A percentile compares a stretch with the other conserved stretches of the same genome.
These are phyloP conservation scores for Gastrolobium bilobum DNA, from an alignment of 306 rosid species.

Conservation along the genomic window DNA sequence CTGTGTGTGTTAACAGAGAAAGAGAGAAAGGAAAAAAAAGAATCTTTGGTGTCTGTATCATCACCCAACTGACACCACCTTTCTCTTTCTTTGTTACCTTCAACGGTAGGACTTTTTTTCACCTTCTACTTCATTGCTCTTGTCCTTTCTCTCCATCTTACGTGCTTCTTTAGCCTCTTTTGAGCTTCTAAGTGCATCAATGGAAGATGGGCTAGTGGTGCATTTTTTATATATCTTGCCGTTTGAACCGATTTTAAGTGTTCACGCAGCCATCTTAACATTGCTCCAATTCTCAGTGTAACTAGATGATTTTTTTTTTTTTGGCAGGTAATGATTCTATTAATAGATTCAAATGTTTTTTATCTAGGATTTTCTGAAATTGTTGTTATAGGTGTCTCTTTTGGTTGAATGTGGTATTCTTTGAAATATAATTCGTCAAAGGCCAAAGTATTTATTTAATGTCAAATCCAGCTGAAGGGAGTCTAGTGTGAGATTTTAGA, in stretches of 20 bases:
- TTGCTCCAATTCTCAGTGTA: slow-evolving; percentile 43
- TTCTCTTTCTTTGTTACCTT: slow-evolving; percentile 28
- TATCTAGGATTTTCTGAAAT: slow-evolving; percentile 42
- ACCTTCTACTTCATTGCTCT: slow-evolving; percentile 28
- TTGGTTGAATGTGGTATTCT: slow-evolving; percentile 27
- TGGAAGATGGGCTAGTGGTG: slow-evolving; percentile 36
- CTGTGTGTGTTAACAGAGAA: not conserved
- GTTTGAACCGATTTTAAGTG: slow-evolving; percentile 49
- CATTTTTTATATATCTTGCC: slow-evolving; percentile 37
- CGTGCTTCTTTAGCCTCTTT: slow-evolving; percentile 43
- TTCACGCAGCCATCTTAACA: slow-evolving; percentile 39
- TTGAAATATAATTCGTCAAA: slow-evolving; percentile 28
- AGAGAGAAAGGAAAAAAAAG: slow-evolving; percentile 24
- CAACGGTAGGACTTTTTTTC: slow-evolving; percentile 49
- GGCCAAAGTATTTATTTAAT: not conserved
- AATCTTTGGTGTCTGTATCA: slow-evolving; percentile 49
- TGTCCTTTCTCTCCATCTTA: slow-evolving; percentile 42
- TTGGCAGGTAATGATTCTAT: slow-evolving; percentile 36
- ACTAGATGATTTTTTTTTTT: slow-evolving; percentile 27
- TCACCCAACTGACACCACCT: slow-evolving; percentile 33
- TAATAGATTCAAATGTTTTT: slow-evolving; percentile 41
- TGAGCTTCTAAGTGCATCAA: slow-evolving; percentile 40
- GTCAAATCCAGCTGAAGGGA: slow-evolving; percentile 29
- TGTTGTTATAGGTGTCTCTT: slow-evolving; percentile 22
- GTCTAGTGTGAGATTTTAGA: slow-evolving; percentile 27